Percentiles rank a stretch among this genome's conserved stretches.
Evolutionary conservation across 495 filamentous ascomycete species (phyloP).

Genomic region (Hypoxylon rickii): DNA sequence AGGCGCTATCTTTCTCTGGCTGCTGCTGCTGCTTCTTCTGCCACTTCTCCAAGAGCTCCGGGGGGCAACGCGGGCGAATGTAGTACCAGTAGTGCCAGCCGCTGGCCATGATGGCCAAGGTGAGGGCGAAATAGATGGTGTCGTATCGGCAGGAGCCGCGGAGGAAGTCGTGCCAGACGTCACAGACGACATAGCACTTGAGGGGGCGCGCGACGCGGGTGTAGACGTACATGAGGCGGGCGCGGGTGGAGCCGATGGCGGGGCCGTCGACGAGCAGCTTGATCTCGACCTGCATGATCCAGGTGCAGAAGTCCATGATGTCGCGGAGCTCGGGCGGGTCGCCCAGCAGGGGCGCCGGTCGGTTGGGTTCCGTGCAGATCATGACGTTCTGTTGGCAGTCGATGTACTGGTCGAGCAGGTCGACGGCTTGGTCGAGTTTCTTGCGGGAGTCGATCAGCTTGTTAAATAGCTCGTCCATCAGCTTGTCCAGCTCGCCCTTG

Average conservation of each 20-base stretch:
- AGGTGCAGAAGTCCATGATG: neutral
- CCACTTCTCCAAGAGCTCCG: no score
- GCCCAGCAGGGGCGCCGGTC: neutral
- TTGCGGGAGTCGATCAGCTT: no score
- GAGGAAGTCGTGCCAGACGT: neutral
- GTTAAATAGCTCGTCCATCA: no score
- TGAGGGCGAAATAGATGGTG: neutral
- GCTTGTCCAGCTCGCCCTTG: neutral
- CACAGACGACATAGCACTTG: neutral
- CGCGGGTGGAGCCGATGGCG: neutral
- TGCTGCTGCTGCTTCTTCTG: no score
- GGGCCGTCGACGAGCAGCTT: neutral
- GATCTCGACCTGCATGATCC: neutral
- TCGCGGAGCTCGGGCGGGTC: neutral
- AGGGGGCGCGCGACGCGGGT: neutral
- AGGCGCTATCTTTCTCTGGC: no score
- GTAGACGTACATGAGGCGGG: neutral
- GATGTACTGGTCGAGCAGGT: no score
- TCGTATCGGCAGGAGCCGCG: neutral
- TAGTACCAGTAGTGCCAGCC: no score
- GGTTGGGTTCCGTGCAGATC: neutral
- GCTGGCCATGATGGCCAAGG: no score
- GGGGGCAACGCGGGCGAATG: no score
- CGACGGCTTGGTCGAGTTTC: no score
- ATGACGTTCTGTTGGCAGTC: no score